phyloP scores from a whole-genome alignment of 257 asterid species.

The Rhazya stricta region DNA sequence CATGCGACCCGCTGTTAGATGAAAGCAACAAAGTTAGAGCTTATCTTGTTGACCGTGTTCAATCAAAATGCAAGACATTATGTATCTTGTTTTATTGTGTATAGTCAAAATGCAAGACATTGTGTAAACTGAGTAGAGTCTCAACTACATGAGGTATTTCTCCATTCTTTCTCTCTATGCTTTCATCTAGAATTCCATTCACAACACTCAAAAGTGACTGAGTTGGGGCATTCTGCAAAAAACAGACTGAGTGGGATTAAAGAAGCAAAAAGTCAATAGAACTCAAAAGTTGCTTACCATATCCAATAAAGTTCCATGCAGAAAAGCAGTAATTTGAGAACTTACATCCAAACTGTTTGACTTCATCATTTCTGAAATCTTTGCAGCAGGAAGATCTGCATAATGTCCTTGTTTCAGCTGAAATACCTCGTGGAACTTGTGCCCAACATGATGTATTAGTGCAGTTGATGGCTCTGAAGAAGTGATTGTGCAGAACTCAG shows the following conservation, averaged over 20 bases:
- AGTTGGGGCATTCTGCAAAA: constrained; percentile 81
- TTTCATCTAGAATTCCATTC: constrained; percentile 80
- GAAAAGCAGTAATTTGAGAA: constrained; percentile 15
- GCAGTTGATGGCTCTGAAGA: constrained; percentile 46
- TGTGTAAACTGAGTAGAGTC: constrained; percentile 1
- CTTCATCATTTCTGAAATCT: constrained; percentile 83
- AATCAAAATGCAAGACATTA: background rate
- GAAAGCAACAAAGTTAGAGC: constrained; percentile 18
- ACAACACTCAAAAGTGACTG: constrained; percentile 83
- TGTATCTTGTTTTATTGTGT: background rate
- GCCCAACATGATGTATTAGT: constrained; percentile 43
- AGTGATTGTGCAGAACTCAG: background rate
- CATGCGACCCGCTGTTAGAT: constrained; percentile 71
- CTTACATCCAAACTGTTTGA: constrained; percentile 88
- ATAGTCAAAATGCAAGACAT: background rate
- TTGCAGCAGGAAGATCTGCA: constrained; percentile 69
- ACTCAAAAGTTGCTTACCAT: background rate
- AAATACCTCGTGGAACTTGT: constrained; percentile 76
- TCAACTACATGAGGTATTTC: constrained; percentile 81
- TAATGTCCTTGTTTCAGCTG: constrained; percentile 73
- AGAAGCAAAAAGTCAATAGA: background rate
- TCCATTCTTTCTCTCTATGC: constrained; percentile 73
- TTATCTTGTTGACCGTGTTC: background rate
- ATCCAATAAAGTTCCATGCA: background rate
- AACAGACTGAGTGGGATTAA: constrained; percentile 7